Base-by-base conservation (phyloP, 2,329 filamentous ascomycete genomes). In the Fusarium longipes region DNA sequence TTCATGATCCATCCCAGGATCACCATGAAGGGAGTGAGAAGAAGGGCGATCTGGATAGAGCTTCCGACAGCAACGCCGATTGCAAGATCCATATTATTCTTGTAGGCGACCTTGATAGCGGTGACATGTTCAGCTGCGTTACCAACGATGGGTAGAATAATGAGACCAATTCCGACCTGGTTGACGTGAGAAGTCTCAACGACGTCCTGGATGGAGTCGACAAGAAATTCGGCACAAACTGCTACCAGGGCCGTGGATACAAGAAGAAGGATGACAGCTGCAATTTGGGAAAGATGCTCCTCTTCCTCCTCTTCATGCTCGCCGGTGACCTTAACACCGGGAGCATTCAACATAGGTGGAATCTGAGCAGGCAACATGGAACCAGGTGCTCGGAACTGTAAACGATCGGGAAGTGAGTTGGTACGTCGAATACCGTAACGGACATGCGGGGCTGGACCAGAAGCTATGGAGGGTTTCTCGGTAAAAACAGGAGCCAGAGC, bases 81-180 rank as follows among this genome's bases (percentile, higher is more conserved):
- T 2, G 90, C 89, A 33, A 92, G 79, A 76, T 92, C 89, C 88
- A 92, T 91, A 80, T 92, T 91, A 78, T 92, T 91, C 80, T 91
- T 91, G 77, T 87, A 85, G 0, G 89, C 90, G 9, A 91, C 89
- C 8, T 86, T 89, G 22, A 92, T 85, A 6, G 90, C 89, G 5
- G 90, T 92, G 14, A 91, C 87, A 75, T 92, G 89, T 77, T 92
- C 90, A 1, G 89, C 89, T 1, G 90, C 89, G 68, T 92, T 92
- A 52, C 90, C 90, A 15, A 92, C 89, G 57, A 92, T 90, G 10
- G 90, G 90, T 3, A 92, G 81, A 62, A 92, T 86, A 68, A 92
- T 91, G 15, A 92, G 82, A 65, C 90, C 90, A 52, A 92, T 89
- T 63, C 92, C 92, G 8, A 86, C 85, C 74, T 91, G 88, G 57